Base-by-base conservation (phyloP, 768 basidiomycete genomes). In the Mycena kentingensis region DNA sequence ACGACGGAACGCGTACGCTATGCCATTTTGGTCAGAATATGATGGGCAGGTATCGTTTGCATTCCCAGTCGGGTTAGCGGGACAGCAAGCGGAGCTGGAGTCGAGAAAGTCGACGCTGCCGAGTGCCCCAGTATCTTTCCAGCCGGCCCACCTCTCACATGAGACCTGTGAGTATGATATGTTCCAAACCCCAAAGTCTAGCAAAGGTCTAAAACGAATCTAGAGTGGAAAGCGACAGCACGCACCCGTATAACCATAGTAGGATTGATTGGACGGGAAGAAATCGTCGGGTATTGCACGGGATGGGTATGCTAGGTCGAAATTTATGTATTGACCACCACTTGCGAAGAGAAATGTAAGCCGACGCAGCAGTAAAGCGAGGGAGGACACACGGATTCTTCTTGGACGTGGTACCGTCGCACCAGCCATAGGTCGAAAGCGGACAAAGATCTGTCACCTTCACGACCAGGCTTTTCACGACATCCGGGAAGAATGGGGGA, bases 111-210 rank as follows among this genome's bases (percentile, higher is more conserved):
- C 63, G 16, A 88, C 84, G 51, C 83, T 87, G 19, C 90, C 90
- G 32, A 92, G 70, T 13, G 88, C 87, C 13, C 80, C 71, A 15
- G 77, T 63, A 51, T 85, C 72, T 18, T 70, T 74, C 44, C 71
- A 76, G 8, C 91, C 91, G 29, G 73, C 67, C 91, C 90, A 93
- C 46, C 79, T 66, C 3, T 72, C 54, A 62, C 90, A 93, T 26
- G 82, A 69, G 10, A 91, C 82, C 25, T 70, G 74, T 60, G 82
- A 69, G 64, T 92, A 92, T 16, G 77, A 83, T 61, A 90, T 73
- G 61, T 91, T 90, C 90, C 91, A 93, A 18, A 92, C 82, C 44
- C 91, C 89, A 72, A 92, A 93, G 63, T 92, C 91, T 42, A 39
- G 19, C 21, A 10, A 37, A 38, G 25, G 39, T 18, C 18, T 41